A percentile compares a stretch with the other conserved stretches of the same genome.
Conservation (phyloP, 2,329 filamentous ascomycete species). For the Phaeosphaeria sp. region DNA sequence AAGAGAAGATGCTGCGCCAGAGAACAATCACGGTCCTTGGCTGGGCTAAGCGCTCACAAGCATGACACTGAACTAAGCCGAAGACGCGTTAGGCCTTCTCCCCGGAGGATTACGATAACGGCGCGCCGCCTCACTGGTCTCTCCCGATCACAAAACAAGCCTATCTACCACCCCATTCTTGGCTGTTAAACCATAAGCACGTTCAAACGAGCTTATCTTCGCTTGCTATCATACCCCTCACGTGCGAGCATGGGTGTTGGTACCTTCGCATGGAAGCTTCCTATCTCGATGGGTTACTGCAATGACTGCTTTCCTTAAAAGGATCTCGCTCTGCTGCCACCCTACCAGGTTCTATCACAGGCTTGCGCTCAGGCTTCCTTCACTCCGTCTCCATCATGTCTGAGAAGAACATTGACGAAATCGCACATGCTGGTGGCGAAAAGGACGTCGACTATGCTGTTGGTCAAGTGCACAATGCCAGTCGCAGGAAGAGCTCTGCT, state of each 20-base stretch:
- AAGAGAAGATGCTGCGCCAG: not conserved
- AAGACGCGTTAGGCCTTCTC: not conserved
- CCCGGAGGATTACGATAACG: conserved; percentile 22
- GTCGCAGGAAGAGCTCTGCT: conserved; percentile 28
- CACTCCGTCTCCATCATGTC: conserved; percentile 13
- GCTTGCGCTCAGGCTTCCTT: not conserved
- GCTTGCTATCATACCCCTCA: not conserved
- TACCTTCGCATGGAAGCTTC: conserved; percentile 4
- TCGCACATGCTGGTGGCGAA: not conserved
- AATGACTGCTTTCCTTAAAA: not conserved
- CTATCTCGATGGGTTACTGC: not conserved
- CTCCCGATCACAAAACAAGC: conserved; percentile 2
- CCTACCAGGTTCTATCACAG: not conserved
- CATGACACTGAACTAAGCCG: conserved; percentile 7
- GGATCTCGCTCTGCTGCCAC: too few species aligned
- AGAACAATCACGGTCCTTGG: not conserved
- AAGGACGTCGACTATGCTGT: conserved; percentile 16
- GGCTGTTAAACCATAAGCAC: not conserved
- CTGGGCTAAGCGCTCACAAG: not conserved
- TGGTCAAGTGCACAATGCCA: conserved; percentile 11
- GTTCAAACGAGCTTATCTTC: not conserved
- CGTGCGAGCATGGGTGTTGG: not conserved
- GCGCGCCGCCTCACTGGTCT: conserved; percentile 16
- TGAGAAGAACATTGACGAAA: conserved; percentile 19
- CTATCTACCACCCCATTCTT: not conserved